Evolutionary conservation across 2,329 filamentous ascomycete genomes (phyloP).

Genomic region (Fusarium anguioides): DNA sequence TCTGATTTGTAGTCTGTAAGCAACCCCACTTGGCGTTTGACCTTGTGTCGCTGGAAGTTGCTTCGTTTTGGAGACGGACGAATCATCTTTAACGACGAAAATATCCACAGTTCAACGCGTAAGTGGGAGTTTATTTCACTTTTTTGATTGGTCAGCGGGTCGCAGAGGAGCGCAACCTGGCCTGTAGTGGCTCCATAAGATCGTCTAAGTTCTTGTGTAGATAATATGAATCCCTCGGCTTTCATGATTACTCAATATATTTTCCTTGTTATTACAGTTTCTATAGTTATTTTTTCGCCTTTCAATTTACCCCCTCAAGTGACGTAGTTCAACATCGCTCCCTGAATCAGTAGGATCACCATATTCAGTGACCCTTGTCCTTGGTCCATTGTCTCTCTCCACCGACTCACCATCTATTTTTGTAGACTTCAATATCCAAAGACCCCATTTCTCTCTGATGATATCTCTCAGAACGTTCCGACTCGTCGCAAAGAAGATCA

Average conservation of each 20-base stretch:
- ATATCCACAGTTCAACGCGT: no score
- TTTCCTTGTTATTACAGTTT: no score
- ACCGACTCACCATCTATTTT: not conserved
- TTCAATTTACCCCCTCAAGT: not conserved
- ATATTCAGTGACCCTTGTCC: not conserved
- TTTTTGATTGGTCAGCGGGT: no score
- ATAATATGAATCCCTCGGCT: no score
- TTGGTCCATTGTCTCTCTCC: not conserved
- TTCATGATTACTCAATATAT: no score
- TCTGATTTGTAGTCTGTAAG: no score
- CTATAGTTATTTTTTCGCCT: no score
- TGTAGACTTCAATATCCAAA: not conserved
- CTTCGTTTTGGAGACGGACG: not conserved
- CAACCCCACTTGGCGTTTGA: no score
- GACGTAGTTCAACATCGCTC: not conserved
- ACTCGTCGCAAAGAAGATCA: not conserved
- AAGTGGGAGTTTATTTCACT: no score
- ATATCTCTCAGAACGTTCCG: not conserved
- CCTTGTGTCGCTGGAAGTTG: not conserved
- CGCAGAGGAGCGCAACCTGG: no score
- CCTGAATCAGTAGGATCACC: not conserved
- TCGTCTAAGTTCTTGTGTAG: no score
- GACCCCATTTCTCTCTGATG: rapidly evolving
- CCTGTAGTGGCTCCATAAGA: no score
- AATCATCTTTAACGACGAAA: not conserved